These are phyloP conservation scores for Cladosporium sphaerospermum DNA, from an alignment of 2,329 filamentous ascomycete genomes.

Conservation along the genomic window DNA sequence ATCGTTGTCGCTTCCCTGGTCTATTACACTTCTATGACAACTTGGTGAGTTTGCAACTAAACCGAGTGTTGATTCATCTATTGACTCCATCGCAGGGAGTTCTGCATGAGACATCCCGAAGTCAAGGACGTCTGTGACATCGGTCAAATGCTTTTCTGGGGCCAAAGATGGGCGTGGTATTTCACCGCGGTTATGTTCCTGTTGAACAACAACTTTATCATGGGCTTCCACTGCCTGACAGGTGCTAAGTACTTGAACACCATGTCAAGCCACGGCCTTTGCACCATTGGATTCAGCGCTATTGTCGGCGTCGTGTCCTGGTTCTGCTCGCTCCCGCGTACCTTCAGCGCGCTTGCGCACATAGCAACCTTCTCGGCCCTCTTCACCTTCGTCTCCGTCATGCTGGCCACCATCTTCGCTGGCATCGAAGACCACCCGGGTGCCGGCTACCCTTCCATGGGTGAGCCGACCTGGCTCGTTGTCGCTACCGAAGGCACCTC, in stretches of 20 bases:
- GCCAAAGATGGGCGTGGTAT: slow-evolving; percentile 65
- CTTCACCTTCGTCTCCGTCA: slow-evolving; percentile 84
- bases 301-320: slow-evolving; percentile 71
- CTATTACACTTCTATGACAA: slow-evolving; percentile 69
- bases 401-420: slow-evolving; percentile 77
- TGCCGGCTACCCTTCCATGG: slow-evolving; percentile 38
- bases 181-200: slow-evolving; percentile 79
- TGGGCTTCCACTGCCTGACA: slow-evolving; percentile 75
- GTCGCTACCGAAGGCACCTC: slow-evolving; percentile 65
- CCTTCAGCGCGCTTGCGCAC: slow-evolving; percentile 73
- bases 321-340: slow-evolving; percentile 74
- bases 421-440: slow-evolving; percentile 69
- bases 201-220: slow-evolving; percentile 86
- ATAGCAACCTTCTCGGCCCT: slow-evolving; percentile 72
- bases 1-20: slow-evolving; percentile 70
- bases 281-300: slow-evolving; percentile 73
- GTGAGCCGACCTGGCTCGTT: slow-evolving; percentile 62
- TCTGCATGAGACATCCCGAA: slow-evolving; percentile 84
- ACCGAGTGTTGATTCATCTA: slow-evolving; percentile 13
- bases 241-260: slow-evolving; percentile 87
- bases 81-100: slow-evolving; percentile 59
- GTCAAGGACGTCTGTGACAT: slow-evolving; percentile 91
- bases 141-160: slow-evolving; percentile 91
- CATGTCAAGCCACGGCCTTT: slow-evolving; percentile 62
- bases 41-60: slow-evolving; percentile 44